These are phyloP conservation scores for Alternaria infectoria DNA, from an alignment of 2,329 filamentous ascomycete genomes.

Conservation along the genomic window DNA sequence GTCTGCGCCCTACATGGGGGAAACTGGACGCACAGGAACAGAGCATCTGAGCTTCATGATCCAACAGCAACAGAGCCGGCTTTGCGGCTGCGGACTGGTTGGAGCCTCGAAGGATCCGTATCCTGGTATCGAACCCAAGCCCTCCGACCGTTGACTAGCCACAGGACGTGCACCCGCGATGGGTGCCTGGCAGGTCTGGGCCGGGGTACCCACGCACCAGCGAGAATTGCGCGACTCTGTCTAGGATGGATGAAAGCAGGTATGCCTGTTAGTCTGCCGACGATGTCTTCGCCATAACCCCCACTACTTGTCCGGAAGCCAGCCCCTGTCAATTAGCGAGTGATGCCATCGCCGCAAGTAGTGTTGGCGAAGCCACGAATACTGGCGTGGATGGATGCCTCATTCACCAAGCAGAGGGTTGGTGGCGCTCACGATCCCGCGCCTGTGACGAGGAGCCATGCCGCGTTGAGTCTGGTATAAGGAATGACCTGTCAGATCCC, in stretches of 20 bases:
- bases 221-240: conserved; percentile 28
- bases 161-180: conserved; percentile 33
- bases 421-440: conserved; percentile 37
- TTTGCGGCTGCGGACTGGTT: conserved; percentile 46
- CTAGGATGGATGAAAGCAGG: conserved; percentile 6
- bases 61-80: conserved; percentile 42
- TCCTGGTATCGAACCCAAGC: conserved; percentile 42
- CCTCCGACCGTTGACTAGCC: conserved; percentile 47
- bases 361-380: conserved; percentile 20
- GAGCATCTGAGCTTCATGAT: conserved; percentile 36
- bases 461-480: conserved; percentile 32
- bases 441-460: conserved; percentile 30
- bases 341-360: conserved; percentile 11
- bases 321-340: conserved; percentile 11
- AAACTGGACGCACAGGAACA: conserved; percentile 43
- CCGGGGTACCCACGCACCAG: conserved; percentile 34
- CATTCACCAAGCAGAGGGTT: conserved; percentile 31
- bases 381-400: conserved; percentile 20
- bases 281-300: background rate
- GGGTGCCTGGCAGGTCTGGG: conserved; percentile 25
- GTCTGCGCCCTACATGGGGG: conserved; percentile 46
- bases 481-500: conserved; percentile 33
- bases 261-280: conserved; percentile 1
- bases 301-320: background rate
- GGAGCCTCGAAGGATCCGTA: conserved; percentile 47